A percentile compares a stretch with the other conserved stretches of the same genome.
These are phyloP conservation scores for Phialophora expanda DNA, from an alignment of 2,329 filamentous ascomycete species.

Conservation along the genomic window DNA sequence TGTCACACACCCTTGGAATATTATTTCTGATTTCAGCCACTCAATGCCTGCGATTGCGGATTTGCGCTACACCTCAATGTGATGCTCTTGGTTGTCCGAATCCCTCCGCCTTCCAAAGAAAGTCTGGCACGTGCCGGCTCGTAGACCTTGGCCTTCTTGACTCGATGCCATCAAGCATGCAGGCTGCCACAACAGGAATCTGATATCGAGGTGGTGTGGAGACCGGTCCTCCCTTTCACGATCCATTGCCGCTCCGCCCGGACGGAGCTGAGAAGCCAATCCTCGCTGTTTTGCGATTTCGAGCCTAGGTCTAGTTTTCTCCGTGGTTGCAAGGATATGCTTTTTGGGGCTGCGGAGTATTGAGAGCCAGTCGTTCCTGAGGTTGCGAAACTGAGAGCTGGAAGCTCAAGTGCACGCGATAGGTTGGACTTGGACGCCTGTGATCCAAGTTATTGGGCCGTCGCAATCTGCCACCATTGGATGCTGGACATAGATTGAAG, in stretches of 20 bases:
- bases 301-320: neutral
- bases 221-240: neutral
- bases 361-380: conserved; percentile 24
- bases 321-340: neutral
- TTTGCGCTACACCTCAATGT: too few relatives aligned
- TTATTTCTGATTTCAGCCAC: neutral
- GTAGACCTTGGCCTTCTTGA: neutral
- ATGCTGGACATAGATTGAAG: neutral
- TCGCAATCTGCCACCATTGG: neutral
- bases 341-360: conserved; percentile 9
- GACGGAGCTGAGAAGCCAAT: conserved; percentile 7
- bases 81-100: neutral
- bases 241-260: neutral
- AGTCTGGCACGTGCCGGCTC: neutral
- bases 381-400: neutral
- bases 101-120: neutral
- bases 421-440: neutral
- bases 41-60: neutral
- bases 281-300: neutral
- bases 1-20: too few relatives aligned
- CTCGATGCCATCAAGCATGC: neutral
- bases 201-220: neutral
- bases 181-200: neutral
- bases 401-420: neutral
- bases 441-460: neutral